Conservation (phyloP, 2,329 filamentous ascomycete genomes). For the Periconia sp. region DNA sequence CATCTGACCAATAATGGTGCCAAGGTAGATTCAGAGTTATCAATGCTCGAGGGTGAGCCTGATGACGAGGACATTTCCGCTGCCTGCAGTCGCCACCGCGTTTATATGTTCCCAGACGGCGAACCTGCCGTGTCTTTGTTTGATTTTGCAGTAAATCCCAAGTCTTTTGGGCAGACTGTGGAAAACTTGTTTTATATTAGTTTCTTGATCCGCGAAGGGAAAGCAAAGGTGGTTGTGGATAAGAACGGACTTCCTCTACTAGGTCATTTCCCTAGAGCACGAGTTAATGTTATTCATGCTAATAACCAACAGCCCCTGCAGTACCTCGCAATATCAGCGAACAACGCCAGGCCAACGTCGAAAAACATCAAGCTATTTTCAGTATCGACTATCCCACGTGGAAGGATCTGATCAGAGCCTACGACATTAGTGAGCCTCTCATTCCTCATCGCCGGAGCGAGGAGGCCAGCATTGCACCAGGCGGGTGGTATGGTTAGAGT, state of each 20-base stretch:
- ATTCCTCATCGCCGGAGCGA: conserved; percentile 71
- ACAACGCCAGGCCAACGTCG: conserved; percentile 57
- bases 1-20: conserved; percentile 41
- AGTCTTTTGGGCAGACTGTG: conserved; percentile 89
- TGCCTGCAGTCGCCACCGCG: conserved; percentile 65
- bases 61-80: conserved; percentile 43
- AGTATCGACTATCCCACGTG: conserved; percentile 84
- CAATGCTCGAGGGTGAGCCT: conserved; percentile 35
- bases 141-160: conserved; percentile 86
- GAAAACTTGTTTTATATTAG: conserved; percentile 97
- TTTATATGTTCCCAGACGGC: conserved; percentile 58
- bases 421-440: conserved; percentile 75
- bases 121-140: conserved; percentile 70
- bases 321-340: conserved; percentile 53
- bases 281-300: not conserved
- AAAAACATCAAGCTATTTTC: conserved; percentile 78
- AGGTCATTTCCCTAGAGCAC: conserved; percentile 58
- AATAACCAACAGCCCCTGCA: conserved; percentile 43
- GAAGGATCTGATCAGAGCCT: conserved; percentile 74
- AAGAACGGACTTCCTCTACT: conserved; percentile 74
- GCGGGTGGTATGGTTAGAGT: conserved; percentile 28
- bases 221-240: conserved; percentile 73
- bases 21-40: conserved; percentile 47
- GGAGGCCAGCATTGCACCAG: conserved; percentile 22
- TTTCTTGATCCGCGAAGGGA: conserved; percentile 88